phyloP scores from a whole-genome alignment of 805 yeast genomes.

The Hyphopichia homilentoma region DNA sequence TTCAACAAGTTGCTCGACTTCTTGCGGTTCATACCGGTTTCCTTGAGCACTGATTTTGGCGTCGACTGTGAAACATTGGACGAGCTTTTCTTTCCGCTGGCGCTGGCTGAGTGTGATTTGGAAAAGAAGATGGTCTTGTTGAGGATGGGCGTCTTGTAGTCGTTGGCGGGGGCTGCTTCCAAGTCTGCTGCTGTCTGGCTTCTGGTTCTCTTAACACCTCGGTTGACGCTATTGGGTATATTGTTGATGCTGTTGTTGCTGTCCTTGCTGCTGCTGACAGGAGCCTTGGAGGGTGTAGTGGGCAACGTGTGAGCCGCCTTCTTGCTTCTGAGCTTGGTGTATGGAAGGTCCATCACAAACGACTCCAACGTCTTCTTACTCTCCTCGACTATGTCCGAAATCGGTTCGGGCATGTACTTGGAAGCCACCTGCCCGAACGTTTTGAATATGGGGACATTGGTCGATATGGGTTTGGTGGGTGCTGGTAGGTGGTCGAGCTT shows the following conservation, averaged over 20 bases:
- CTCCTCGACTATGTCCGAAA: not conserved
- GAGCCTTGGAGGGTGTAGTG: no score
- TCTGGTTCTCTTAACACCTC: constrained; percentile 1
- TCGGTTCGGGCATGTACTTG: not conserved
- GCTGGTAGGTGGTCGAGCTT: constrained; percentile 12
- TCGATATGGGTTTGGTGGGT: constrained; percentile 1
- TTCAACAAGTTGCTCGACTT: constrained; percentile 7
- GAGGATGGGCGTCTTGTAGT: constrained; percentile 24
- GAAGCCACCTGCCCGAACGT: not conserved
- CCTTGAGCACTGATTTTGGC: constrained; percentile 21
- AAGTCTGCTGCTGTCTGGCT: not conserved
- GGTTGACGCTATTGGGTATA: not conserved
- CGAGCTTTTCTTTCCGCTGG: constrained; percentile 3
- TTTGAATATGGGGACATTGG: constrained; percentile 3
- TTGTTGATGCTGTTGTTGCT: no score
- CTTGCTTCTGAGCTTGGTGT: not conserved
- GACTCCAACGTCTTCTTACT: not conserved
- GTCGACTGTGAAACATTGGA: constrained; percentile 17
- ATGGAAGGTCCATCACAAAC: not conserved
- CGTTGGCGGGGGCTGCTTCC: constrained; percentile 9
- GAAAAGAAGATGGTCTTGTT: constrained; percentile 26
- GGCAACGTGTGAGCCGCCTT: no score
- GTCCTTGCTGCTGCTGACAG: no score
- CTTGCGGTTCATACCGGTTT: constrained; percentile 12
- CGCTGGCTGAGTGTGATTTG: constrained; percentile 13